A percentile compares a stretch with the other conserved stretches of the same genome.
Evolutionary conservation across 1,284 basidiomycete genomes (phyloP).

Genomic region (Coriolopsis trogii): DNA sequence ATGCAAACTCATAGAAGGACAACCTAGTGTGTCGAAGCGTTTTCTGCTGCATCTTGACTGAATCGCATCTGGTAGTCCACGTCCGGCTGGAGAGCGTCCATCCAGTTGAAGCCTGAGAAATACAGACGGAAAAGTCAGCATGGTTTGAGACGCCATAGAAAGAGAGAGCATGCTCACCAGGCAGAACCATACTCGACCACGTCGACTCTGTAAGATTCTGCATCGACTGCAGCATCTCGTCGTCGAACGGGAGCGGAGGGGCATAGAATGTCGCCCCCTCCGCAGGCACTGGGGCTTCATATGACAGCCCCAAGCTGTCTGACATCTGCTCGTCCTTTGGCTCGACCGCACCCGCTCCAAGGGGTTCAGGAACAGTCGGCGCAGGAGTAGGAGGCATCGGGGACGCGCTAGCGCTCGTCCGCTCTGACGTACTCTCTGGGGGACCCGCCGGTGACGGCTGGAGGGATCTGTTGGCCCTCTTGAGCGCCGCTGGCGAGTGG

Average conservation of each 20-base stretch:
- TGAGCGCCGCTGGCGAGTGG: conserved; percentile 22
- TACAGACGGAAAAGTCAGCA: not conserved
- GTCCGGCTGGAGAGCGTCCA: conserved; percentile 27
- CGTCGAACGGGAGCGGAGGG: conserved; percentile 57
- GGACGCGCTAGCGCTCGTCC: conserved; percentile 7
- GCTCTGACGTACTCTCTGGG: conserved; percentile 4
- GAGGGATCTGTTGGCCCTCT: conserved; percentile 15
- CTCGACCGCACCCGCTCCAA: not conserved
- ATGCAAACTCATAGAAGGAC: not conserved
- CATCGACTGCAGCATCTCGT: conserved; percentile 62
- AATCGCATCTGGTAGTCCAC: conserved; percentile 21
- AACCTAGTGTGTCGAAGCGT: not conserved
- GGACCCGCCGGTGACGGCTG: conserved; percentile 4
- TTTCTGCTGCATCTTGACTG: too few relatives aligned
- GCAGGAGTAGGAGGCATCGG: conserved; percentile 8
- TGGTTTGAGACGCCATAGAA: not conserved
- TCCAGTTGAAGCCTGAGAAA: conserved; percentile 32
- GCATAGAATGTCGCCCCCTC: conserved; percentile 50
- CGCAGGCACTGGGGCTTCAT: conserved; percentile 18
- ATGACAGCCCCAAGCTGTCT: conserved; percentile 11
- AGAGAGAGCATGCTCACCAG: conserved; percentile 42
- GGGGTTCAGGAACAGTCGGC: not conserved
- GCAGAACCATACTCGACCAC: conserved; percentile 56
- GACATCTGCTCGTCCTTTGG: conserved; percentile 14
- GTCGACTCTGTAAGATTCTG: conserved; percentile 54